Evolutionary conservation across 768 basidiomycete species (phyloP), one percentile per base, ranked within the genome.

Genomic region (Psilocybe sp.): DNA sequence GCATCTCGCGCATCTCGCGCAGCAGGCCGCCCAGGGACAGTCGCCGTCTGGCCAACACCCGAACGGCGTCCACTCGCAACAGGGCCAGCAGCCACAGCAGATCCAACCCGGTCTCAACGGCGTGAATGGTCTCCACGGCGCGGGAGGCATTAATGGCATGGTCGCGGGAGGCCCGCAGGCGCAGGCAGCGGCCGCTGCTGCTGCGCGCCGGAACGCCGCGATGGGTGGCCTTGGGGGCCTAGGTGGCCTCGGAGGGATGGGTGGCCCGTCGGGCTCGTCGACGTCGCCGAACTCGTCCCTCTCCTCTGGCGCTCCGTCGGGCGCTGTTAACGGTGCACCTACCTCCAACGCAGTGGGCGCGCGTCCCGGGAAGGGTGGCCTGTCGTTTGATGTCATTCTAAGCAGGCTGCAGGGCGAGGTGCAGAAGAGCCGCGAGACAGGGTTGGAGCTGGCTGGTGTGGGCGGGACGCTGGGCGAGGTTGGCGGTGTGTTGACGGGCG

Each of bases 391-490:
- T 60, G 90, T 94, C 59, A 92, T 98, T 46, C 71, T 98, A 40
- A 88, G 78, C 49, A 82, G 91, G 33, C 73, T 98, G 2, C 95
- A 98, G 64, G 84, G 85, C 55, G 95, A 98, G 64, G 81, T 98
- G n/a, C 87, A 89, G 70, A 97, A 96, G 71, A 93, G 91, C 60
- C 82, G 92, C 14, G 96, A 98, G 63, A 97, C 95, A 0, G 91
- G 92, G 12, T 76, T 85, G 0, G 95, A 98, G 62, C 74, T 99
- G 3, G 82, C 85, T 53, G 80, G 80, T 0, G 70, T 98, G 31
- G 86, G 81, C 13, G 79, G 79, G 11, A 78, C 89, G 4, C 91
- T 99, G 81, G 81, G 74, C 37, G 93, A 97, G n/a, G 90, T 98
- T 39, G 87, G 92, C 52, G 92, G 97, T 58, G 93, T 90, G 0